Evolutionary conservation across 1,284 basidiomycete genomes (phyloP), one percentile per base, ranked within the genome.

Genomic region (Vanrija sp.): DNA sequence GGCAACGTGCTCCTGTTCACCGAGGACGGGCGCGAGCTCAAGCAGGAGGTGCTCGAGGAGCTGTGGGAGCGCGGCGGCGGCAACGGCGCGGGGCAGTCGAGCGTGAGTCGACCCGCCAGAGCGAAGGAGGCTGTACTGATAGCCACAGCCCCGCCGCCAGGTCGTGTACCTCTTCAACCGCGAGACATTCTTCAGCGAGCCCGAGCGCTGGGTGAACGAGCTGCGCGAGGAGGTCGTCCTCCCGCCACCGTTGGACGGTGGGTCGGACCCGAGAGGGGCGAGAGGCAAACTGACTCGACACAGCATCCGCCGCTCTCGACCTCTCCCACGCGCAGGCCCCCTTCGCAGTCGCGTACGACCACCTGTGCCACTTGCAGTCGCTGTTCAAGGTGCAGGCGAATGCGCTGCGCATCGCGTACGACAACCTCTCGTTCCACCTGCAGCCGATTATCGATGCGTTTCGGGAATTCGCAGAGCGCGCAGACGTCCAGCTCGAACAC

Each of bases 1-100:
- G 65, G 63, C 35, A 70, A 72, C 57, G 53, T 72, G 12, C 53
- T 75, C 27, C 58, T 75, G n/a, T 75, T 75, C 54, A 57, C 71
- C 27, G 67, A 69, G 20, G 70, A 75, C 54, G 72, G 69, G 8
- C 44, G 69, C 45, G 69, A 75, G 51, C 49, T 75, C 16, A 61
- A 57, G 48, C 55, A 61, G 6, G 62, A 69, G 24, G 59, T 70
- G n/a, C 51, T 75, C 27, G 56, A 67, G 42, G 65, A 69, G 47
- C 51, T 62, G 8, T 68, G 66, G 68, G 69, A 66, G 46, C 56
- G 67, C 42, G 69, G 70, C 39, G 65, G 66, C 36, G 70, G 68
- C 8, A 59, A 64, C 47, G 69, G 65, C 19, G 55, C 39, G 1
- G 52, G 55, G n/a, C 64, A 61, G 12, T 41, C 50, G 25, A 31